Evolutionary conservation across 148 eudicot species (phyloP).

Genomic region (Amaranthus cruentus): DNA sequence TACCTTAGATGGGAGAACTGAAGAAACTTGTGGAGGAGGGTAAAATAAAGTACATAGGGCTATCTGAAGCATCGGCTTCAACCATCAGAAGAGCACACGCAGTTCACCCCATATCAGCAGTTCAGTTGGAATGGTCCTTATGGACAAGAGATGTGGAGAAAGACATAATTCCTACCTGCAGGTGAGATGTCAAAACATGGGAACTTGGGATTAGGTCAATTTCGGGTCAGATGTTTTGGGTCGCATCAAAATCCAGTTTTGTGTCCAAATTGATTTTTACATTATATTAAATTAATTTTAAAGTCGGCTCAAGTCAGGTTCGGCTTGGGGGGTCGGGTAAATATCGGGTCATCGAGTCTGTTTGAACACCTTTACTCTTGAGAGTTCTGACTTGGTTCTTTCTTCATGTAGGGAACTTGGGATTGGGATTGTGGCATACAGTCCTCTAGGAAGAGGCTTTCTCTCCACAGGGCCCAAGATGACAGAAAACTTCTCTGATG

Average conservation of each 20-base stretch:
- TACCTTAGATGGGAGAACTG: slow-evolving; percentile 35
- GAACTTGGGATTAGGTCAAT: not conserved
- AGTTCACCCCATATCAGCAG: slow-evolving; percentile 37
- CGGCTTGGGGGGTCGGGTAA: no score
- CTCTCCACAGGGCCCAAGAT: slow-evolving; percentile 28
- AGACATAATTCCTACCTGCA: slow-evolving; percentile 35
- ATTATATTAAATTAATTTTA: no score
- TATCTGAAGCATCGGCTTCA: slow-evolving; percentile 38
- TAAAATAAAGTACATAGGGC: slow-evolving; percentile 33
- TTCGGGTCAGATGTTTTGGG: no score
- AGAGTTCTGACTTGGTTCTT: slow-evolving; percentile 10
- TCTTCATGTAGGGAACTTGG: slow-evolving; percentile 29
- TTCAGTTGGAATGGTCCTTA: slow-evolving; percentile 38
- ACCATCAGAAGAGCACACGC: slow-evolving; percentile 42
- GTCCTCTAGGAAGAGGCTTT: slow-evolving; percentile 36
- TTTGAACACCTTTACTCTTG: no score
- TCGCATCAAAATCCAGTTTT: no score
- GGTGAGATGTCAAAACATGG: slow-evolving; percentile 8
- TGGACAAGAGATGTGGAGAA: slow-evolving; percentile 40
- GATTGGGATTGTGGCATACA: slow-evolving; percentile 35
- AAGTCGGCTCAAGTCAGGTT: no score
- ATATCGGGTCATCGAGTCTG: no score
- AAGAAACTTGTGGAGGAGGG: slow-evolving; percentile 38
- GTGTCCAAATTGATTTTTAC: no score
- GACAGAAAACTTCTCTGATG: slow-evolving; percentile 22